Conservation (phyloP, 2,329 filamentous ascomycete species). For the Ophiosphaerella narmari region DNA sequence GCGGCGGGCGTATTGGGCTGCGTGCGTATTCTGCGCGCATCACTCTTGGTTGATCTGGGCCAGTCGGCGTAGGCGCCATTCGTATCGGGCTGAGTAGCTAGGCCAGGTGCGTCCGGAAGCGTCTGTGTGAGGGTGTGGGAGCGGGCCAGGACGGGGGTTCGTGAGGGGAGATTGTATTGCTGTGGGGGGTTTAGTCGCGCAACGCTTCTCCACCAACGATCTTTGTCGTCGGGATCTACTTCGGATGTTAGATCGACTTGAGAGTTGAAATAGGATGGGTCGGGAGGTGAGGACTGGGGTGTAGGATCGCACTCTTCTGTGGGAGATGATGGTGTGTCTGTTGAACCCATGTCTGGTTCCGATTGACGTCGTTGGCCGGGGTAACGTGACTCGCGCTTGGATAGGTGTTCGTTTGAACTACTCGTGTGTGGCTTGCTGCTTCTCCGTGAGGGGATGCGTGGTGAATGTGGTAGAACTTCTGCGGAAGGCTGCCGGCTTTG, state of each 20-base stretch:
- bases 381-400: constrained; percentile 10
- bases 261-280: constrained; percentile 15
- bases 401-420: constrained; percentile 15
- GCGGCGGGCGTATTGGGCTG: constrained; percentile 2
- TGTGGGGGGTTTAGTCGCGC: constrained; percentile 9
- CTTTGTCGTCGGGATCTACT: constrained; percentile 20
- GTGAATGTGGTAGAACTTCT: constrained; percentile 13
- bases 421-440: constrained; percentile 21
- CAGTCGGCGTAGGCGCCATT: background rate
- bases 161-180: background rate
- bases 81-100: background rate
- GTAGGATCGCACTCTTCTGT: constrained; percentile 22
- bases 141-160: background rate
- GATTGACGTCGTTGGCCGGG: constrained; percentile 19
- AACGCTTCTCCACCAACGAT: constrained; percentile 31
- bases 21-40: background rate
- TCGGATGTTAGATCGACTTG: constrained; percentile 24
- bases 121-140: background rate
- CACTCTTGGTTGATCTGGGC: background rate
- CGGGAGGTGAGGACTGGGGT: constrained; percentile 10
- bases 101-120: background rate
- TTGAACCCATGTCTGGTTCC: constrained; percentile 3
- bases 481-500: constrained; percentile 11
- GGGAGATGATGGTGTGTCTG: background rate
- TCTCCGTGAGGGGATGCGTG: constrained; percentile 15